Base-by-base conservation (phyloP, 2,329 filamentous ascomycete genomes). In the Myriangium duriaei region DNA sequence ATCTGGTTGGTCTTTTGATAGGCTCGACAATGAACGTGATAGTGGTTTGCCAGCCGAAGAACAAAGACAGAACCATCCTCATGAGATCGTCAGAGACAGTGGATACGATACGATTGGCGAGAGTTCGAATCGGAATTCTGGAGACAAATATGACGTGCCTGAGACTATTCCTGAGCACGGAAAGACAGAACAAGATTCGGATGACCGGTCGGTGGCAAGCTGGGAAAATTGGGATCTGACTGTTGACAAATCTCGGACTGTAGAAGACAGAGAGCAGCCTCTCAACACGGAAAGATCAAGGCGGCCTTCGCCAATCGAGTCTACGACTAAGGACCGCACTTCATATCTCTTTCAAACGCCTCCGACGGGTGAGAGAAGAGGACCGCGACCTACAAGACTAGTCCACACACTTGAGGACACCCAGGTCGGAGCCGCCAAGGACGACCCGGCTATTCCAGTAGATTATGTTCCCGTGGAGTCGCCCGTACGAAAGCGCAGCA, bases 311-410 rank as follows among this genome's bases (percentile, higher is more conserved):
- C 60, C 62, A 5, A 49, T 64, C 13, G 58, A 63, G 32, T 57
- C 63, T 13, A 61, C 58, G 6, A 56, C 59, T 18, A 64, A 65
- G 44, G 60, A 68, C 40, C 58, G 60, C 41, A 61, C 63, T 6
- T 65, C 66, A 11, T 55, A 61, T 17, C 53, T 68, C 4, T 66
- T 69, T 47, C 53, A 61, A 39, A 59, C 61, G 7, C 59, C 62
- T 10, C 61, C 64, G 15, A 47, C 47, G 19, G 39, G 43, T 14
- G 12, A 26, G 7, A 26, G 21, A 7, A 26, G n/a, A 26, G 21
- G n/a, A n/a, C 7, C 21, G n/a, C 7, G 21, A n/a, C n/a, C 21
- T n/a, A 26, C 7, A 7, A n/a, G 7, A 7, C 7, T n/a, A 7
- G 21, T n/a, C n/a, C 21, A 26, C 7, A n/a, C 21, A 7, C 21